Conservation (phyloP, 2,329 filamentous ascomycete genomes). For the Polytolypa hystricis region DNA sequence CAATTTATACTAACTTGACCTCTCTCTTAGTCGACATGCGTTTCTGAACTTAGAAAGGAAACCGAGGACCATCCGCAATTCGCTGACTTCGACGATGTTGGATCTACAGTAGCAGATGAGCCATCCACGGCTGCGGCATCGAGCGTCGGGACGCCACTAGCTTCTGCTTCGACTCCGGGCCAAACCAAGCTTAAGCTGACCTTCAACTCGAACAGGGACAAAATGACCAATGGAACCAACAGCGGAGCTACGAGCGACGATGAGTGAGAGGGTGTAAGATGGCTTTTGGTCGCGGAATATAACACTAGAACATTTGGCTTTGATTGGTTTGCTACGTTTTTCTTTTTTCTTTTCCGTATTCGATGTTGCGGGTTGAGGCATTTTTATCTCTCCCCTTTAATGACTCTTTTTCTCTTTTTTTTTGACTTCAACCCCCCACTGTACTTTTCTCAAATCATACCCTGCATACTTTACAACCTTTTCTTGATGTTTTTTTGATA, state of each 20-base stretch:
- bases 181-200: constrained; percentile 59
- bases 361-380: background rate
- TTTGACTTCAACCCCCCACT: background rate
- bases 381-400: background rate
- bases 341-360: background rate
- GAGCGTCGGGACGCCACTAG: constrained; percentile 50
- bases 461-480: no score
- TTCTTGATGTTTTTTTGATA: no score
- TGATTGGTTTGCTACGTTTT: background rate
- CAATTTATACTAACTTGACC: constrained; percentile 3
- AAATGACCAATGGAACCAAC: constrained; percentile 18
- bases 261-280: constrained; percentile 17
- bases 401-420: background rate
- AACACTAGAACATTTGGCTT: background rate
- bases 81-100: constrained; percentile 44
- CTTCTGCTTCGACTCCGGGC: constrained; percentile 42
- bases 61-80: constrained; percentile 46
- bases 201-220: constrained; percentile 30
- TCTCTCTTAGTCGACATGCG: constrained; percentile 19
- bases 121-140: constrained; percentile 39
- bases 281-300: no score
- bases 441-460: background rate
- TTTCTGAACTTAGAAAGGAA: constrained; percentile 43
- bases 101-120: constrained; percentile 39
- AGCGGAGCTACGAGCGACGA: constrained; percentile 23